These are phyloP conservation scores for Schizochytrium sp. DNA, from an alignment of 108 stramenopile genomes.

Conservation along the genomic window DNA sequence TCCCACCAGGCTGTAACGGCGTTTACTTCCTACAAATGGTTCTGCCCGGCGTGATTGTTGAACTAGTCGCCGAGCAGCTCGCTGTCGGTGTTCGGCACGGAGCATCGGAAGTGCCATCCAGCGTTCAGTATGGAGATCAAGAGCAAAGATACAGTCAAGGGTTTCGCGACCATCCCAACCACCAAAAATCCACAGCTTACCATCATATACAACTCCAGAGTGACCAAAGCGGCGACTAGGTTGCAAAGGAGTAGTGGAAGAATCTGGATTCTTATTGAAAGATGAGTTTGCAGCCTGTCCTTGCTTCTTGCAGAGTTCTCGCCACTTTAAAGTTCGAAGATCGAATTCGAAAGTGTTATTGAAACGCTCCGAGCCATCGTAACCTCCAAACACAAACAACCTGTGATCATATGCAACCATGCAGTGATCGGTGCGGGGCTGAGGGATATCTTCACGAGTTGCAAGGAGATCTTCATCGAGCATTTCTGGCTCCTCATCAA, in stretches of 20 bases:
- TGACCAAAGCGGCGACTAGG: constrained; percentile 58
- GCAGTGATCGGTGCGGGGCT: constrained; percentile 48
- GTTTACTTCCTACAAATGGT: constrained; percentile 10
- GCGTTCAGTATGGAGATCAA: constrained; percentile 16
- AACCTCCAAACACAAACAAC: constrained; percentile 31
- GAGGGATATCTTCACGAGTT: background rate
- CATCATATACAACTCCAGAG: constrained; percentile 25
- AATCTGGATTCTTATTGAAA: background rate
- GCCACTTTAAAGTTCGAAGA: constrained; percentile 2
- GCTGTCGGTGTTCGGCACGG: background rate
- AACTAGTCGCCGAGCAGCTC: background rate
- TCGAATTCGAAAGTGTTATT: constrained; percentile 27
- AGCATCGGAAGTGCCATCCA: constrained; percentile 8
- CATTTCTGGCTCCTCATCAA: background rate
- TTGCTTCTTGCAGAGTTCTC: constrained; percentile 25
- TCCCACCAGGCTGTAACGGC: constrained; percentile 7
- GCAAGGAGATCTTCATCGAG: background rate
- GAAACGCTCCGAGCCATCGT: constrained; percentile 6
- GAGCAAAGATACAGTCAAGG: constrained; percentile 24
- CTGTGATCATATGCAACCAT: constrained; percentile 6
- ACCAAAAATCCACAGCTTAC: constrained; percentile 59
- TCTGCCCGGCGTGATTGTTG: background rate
- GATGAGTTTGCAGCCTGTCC: background rate
- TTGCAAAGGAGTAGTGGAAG: constrained; percentile 1
- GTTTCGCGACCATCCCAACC: constrained; percentile 56